Percentiles rank a stretch among this genome's conserved stretches.
phyloP scores from a whole-genome alignment of 495 filamentous ascomycete species.

The Neurospora terricola region DNA sequence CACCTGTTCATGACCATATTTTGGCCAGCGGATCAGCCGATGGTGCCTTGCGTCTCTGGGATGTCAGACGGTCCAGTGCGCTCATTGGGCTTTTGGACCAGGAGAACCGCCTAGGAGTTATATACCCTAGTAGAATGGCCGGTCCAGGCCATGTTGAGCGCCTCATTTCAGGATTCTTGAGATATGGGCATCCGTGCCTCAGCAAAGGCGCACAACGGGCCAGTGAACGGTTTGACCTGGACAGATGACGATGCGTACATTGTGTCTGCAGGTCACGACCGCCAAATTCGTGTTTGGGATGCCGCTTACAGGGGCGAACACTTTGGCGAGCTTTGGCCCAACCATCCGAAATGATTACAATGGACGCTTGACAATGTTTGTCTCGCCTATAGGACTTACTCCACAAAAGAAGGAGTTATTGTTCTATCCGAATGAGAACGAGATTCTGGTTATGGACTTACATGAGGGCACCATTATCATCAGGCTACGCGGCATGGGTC shows the following conservation, averaged over 20 bases:
- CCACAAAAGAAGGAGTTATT: constrained; percentile 18
- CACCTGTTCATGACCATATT: constrained; percentile 64
- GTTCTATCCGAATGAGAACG: constrained; percentile 58
- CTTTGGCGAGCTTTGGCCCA: constrained; percentile 72
- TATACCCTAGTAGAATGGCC: constrained; percentile 21
- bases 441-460: constrained; percentile 67
- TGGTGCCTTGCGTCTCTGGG: constrained; percentile 73
- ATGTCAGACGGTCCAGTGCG: constrained; percentile 63
- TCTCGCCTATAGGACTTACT: constrained; percentile 50
- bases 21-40: constrained; percentile 70
- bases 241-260: constrained; percentile 50
- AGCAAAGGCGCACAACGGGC: constrained; percentile 57
- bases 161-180: constrained; percentile 31
- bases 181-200: constrained; percentile 34
- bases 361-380: constrained; percentile 50
- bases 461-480: constrained; percentile 65
- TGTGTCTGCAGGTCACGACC: constrained; percentile 71
- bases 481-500: constrained; percentile 52
- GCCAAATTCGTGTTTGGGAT: constrained; percentile 78
- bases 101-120: constrained; percentile 62
- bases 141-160: constrained; percentile 15
- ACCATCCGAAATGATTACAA: constrained; percentile 46
- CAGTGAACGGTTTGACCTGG: constrained; percentile 78
- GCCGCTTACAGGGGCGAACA: constrained; percentile 66
- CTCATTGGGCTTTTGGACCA: constrained; percentile 68